These are phyloP conservation scores for Echinochloa phyllopogon DNA, from an alignment of 176 grass and related monocot genomes.

Conservation along the genomic window DNA sequence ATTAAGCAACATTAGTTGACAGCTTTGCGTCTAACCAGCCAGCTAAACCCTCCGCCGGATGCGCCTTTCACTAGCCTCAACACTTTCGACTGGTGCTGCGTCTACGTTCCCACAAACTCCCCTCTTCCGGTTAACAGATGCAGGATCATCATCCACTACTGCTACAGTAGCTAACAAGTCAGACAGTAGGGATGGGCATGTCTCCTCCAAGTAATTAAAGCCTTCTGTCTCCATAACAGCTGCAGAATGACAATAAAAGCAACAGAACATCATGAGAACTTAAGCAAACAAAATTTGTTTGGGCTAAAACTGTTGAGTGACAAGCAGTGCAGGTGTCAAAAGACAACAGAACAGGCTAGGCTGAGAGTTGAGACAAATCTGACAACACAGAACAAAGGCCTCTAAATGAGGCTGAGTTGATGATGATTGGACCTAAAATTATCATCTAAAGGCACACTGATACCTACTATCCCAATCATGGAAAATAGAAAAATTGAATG, in stretches of 20 bases:
- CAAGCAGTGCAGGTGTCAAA: conserved; percentile 8
- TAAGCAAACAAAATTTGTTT: not conserved
- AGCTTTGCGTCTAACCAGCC: conserved; percentile 8
- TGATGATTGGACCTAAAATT: not conserved
- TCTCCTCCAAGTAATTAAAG: conserved; percentile 86
- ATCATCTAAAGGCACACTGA: conserved; percentile 13
- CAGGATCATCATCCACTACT: conserved; percentile 59
- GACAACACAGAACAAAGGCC: not conserved
- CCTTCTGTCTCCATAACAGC: conserved; percentile 92
- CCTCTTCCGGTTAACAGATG: conserved; percentile 62
- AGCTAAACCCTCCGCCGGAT: conserved; percentile 66
- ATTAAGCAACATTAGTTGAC: conserved; percentile 39
- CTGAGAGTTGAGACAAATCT: not conserved
- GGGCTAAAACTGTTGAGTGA: not conserved
- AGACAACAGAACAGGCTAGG: conserved; percentile 5
- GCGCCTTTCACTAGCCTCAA: conserved; percentile 61
- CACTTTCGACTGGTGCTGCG: conserved; percentile 48
- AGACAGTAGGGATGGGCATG: conserved; percentile 72
- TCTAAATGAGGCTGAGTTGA: not conserved
- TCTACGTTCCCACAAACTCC: conserved; percentile 50
- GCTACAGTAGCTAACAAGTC: conserved; percentile 86
- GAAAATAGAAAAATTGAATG: conserved; percentile 12
- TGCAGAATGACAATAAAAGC: conserved; percentile 48
- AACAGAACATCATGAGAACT: conserved; percentile 42
- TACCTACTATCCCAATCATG: not conserved